Base-by-base conservation (phyloP, 2,329 filamentous ascomycete species). In the Sordariomycetes sp. region DNA sequence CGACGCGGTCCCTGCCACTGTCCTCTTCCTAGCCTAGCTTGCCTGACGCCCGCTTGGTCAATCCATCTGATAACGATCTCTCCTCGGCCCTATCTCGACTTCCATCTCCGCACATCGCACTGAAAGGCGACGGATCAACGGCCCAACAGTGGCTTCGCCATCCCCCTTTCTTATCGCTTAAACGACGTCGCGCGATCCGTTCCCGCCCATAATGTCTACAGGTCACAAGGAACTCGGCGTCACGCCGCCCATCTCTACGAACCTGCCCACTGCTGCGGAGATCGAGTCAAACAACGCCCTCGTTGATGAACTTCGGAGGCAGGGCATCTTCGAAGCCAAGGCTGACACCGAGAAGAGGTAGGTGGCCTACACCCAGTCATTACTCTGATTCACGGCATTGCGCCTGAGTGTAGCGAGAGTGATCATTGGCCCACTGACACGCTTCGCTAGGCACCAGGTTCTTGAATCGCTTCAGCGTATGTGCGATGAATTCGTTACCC, bases 271-370 rank as follows among this genome's bases (percentile, higher is more conserved):
- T 1, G 80, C 86, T 57, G 74, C 80, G 42, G 92, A 99, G 69
- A 81, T 86, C 58, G 79, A 85, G 62, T 81, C 87, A 55, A 95
- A 89, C 64, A 85, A 90, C 62, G 78, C 85, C 58, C 80, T 99
- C 52, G 80, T 96, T 58, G 83, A 88, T 58, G 91, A 96, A 71
- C 75, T 99, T 60, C 90, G 90, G 68, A 78, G 78, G 48, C 89
- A 96, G 72, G 92, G 95, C 72, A 96, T 94, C 56, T 99, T 96
- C 65, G 94, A 97, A 71, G 83, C 82, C 56, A 80, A 84, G 15
- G 79, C 88, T 51, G 94, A 95, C 67, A 95, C 89, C 2, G 80
- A 89, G 61, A 90, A 88, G 69, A 86, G 91, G 89, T 89, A 72
- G 60, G 70, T 13, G 17, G 45, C n/a, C n/a, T 20, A 22, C 10